phyloP scores from a whole-genome alignment of 768 basidiomycete genomes.

The Cystofilobasidium capitatum region DNA sequence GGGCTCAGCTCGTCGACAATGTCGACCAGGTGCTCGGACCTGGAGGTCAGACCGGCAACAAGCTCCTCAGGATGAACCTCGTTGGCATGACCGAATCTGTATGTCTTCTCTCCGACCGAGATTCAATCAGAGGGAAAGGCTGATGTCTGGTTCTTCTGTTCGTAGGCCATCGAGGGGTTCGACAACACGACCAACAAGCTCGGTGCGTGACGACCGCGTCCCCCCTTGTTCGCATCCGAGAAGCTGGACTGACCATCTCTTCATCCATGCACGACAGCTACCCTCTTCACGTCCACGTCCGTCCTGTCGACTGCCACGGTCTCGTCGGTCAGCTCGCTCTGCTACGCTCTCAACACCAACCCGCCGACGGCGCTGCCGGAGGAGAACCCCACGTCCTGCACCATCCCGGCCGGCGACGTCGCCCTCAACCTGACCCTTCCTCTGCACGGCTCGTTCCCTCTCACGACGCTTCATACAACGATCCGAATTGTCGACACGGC shows the following conservation, averaged over 20 bases:
- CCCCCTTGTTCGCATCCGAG: not conserved
- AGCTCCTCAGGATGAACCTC: conserved; percentile 41
- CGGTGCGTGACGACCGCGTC: conserved; percentile 45
- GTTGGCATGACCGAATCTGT: conserved; percentile 54
- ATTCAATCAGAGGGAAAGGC: not conserved
- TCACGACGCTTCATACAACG: conserved; percentile 75
- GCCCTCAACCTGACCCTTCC: conserved; percentile 64
- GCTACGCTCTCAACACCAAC: conserved; percentile 67
- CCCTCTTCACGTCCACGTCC: conserved; percentile 21
- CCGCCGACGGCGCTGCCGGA: conserved; percentile 38
- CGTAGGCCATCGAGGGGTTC: conserved; percentile 41
- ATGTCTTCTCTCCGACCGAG: conserved; percentile 40
- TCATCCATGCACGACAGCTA: conserved; percentile 2
- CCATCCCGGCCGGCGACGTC: conserved; percentile 65
- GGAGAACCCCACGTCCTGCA: conserved; percentile 53
- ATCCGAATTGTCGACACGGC: conserved; percentile 78
- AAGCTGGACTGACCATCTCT: too few species aligned
- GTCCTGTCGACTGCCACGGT: conserved; percentile 67
- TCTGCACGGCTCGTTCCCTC: conserved; percentile 54
- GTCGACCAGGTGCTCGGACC: conserved; percentile 31
- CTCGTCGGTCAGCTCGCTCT: conserved; percentile 64
- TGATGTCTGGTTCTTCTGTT: not conserved
- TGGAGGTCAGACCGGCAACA: conserved; percentile 30
- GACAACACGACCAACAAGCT: conserved; percentile 56
- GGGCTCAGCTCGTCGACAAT: conserved; percentile 33